Conservation (phyloP, 2,329 filamentous ascomycete genomes). For the Podosphaera aphanis region DNA sequence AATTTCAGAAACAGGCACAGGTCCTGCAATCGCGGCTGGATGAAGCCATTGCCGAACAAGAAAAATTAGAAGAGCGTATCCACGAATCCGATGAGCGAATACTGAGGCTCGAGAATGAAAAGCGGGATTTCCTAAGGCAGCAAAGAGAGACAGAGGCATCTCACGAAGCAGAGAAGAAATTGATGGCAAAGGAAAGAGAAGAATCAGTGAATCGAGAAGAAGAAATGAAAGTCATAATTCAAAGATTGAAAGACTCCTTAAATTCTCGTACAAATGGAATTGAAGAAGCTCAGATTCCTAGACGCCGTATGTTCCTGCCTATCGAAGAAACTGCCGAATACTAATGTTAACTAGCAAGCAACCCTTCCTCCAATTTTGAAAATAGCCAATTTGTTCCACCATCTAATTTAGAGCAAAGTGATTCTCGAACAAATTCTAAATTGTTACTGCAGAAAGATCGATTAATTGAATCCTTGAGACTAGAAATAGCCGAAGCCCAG, state of each 20-base stretch:
- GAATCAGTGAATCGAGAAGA: slow-evolving; percentile 66
- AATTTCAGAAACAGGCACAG: slow-evolving; percentile 63
- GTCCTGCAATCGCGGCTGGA: slow-evolving; percentile 70
- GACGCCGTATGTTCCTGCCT: slow-evolving; percentile 26
- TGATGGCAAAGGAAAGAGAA: slow-evolving; percentile 78
- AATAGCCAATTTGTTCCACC: slow-evolving; percentile 66
- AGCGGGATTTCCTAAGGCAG: slow-evolving; percentile 60
- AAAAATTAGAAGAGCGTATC: slow-evolving; percentile 62
- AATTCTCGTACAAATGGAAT: slow-evolving; percentile 42
- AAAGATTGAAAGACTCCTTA: slow-evolving; percentile 73
- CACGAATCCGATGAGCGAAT: slow-evolving; percentile 73
- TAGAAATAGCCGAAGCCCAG: slow-evolving; percentile 84
- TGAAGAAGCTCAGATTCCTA: slow-evolving; percentile 30
- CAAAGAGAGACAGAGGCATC: slow-evolving; percentile 80
- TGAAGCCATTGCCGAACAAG: slow-evolving; percentile 62
- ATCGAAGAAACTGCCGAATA: slow-evolving; percentile 1
- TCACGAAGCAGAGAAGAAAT: slow-evolving; percentile 72
- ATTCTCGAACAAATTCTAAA: slow-evolving; percentile 74
- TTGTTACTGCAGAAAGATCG: slow-evolving; percentile 88
- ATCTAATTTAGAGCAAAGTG: slow-evolving; percentile 62
- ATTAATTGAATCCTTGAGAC: slow-evolving; percentile 71
- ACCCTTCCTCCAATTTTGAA: slow-evolving; percentile 45
- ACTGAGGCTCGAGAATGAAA: slow-evolving; percentile 61
- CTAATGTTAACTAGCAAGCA: slow-evolving; percentile 17
- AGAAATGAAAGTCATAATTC: slow-evolving; percentile 74